phyloP scores from a whole-genome alignment of 2,329 filamentous ascomycete species.

The Grosmannia serpens region DNA sequence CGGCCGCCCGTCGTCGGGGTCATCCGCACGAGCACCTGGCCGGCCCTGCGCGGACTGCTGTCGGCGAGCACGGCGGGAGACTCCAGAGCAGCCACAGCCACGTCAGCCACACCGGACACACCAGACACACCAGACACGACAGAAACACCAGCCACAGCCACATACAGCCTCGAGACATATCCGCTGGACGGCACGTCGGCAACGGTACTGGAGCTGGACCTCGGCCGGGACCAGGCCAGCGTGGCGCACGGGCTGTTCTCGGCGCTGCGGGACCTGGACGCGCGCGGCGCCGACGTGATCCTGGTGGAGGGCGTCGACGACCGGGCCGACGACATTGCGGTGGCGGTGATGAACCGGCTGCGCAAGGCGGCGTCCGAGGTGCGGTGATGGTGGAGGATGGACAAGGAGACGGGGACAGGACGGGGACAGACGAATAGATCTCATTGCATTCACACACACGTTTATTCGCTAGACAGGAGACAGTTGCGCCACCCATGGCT shows the following conservation, averaged over 20 bases:
- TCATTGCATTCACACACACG: too few species aligned
- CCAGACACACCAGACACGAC: too few species aligned
- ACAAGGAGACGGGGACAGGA: not conserved
- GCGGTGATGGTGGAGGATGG: conserved; percentile 17
- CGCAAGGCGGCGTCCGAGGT: conserved; percentile 62
- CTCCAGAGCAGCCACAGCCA: too few species aligned
- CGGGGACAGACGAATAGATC: not conserved
- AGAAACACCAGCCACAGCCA: not conserved
- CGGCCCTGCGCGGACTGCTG: conserved; percentile 24
- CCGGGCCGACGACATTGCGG: conserved; percentile 71
- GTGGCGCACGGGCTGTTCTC: conserved; percentile 86
- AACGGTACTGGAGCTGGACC: conserved; percentile 53
- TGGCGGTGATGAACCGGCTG: conserved; percentile 75
- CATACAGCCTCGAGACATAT: conserved; percentile 25
- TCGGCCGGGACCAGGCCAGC: conserved; percentile 58
- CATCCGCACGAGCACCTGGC: conserved; percentile 45
- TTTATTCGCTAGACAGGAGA: too few species aligned
- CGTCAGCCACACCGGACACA: too few species aligned
- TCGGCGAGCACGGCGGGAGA: not conserved
- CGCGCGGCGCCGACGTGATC: conserved; percentile 66
- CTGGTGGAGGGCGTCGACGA: conserved; percentile 82
- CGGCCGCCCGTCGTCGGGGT: conserved; percentile 28
- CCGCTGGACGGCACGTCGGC: conserved; percentile 25
- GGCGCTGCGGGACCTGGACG: conserved; percentile 74
- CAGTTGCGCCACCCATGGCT: too few species aligned